These are phyloP conservation scores for Euphorbia pulcherrima DNA, from an alignment of 345 rosid genomes.

Conservation along the genomic window DNA sequence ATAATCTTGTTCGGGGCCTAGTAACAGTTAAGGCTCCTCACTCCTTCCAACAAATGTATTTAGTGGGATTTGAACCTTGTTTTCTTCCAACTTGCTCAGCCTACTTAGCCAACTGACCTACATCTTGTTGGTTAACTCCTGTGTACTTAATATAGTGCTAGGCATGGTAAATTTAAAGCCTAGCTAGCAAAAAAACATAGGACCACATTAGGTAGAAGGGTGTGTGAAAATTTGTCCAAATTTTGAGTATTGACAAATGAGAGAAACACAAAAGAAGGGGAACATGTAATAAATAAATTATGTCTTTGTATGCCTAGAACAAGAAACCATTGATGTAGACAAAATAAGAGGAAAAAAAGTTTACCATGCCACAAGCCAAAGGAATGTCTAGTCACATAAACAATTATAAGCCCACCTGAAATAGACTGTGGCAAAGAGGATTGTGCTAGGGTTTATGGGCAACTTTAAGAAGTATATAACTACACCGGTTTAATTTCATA, in stretches of 20 bases:
- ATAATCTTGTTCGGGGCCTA: no score
- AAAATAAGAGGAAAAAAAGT: neutral
- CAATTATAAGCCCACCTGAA: neutral
- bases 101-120: no score
- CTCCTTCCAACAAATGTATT: no score
- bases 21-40: no score
- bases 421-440: neutral
- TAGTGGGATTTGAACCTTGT: no score
- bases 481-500: no score
- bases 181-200: neutral
- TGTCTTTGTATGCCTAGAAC: neutral
- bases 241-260: neutral
- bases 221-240: neutral
- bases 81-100: no score
- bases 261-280: neutral
- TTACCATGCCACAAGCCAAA: conserved; percentile 1
- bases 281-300: neutral
- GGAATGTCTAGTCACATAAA: neutral
- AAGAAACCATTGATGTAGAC: neutral
- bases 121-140: no score
- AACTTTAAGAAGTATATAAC: neutral
- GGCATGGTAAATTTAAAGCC: no score
- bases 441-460: neutral
- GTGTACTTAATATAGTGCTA: no score
- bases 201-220: neutral